A percentile compares a stretch with the other conserved stretches of the same genome.
phyloP scores from a whole-genome alignment of 805 yeast species.

The Kodamaea kakaduensis region DNA sequence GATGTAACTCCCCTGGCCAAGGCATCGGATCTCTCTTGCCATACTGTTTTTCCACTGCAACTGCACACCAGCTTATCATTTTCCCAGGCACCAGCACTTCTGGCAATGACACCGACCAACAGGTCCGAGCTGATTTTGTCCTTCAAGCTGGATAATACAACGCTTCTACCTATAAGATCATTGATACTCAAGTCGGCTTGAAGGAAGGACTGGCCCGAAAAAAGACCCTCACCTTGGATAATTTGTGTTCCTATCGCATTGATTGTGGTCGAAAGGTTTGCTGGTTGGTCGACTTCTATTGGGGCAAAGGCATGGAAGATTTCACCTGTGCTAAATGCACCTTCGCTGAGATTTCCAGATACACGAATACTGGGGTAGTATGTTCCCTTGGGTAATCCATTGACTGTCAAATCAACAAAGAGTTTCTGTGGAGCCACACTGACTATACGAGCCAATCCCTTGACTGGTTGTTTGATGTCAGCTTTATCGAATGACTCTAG shows the following conservation, averaged over 20 bases:
- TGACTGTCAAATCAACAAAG: conserved; percentile 73
- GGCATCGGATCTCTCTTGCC: conserved; percentile 92
- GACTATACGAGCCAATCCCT: conserved; percentile 85
- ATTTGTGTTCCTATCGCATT: conserved; percentile 33
- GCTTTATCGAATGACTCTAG: conserved; percentile 63
- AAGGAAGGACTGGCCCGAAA: conserved; percentile 36
- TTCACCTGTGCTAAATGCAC: conserved; percentile 64
- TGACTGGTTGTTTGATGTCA: conserved; percentile 55
- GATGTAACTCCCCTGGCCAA: conserved; percentile 48
- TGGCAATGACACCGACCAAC: conserved; percentile 84
- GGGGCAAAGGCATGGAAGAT: conserved; percentile 42
- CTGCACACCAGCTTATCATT: conserved; percentile 90
- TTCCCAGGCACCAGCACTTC: conserved; percentile 97
- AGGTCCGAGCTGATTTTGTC: conserved; percentile 41
- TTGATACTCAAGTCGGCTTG: conserved; percentile 45
- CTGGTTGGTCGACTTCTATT: conserved; percentile 26
- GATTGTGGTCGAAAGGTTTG: conserved; percentile 25
- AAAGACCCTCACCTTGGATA: conserved; percentile 12
- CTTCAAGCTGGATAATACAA: conserved; percentile 42
- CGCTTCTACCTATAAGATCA: conserved; percentile 69
- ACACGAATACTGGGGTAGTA: conserved; percentile 68
- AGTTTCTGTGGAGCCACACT: conserved; percentile 51
- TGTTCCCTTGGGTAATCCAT: conserved; percentile 61
- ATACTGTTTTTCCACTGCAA: conserved; percentile 90
- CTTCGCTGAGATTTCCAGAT: conserved; percentile 73